Base-by-base conservation (phyloP, 331 rosid species). In the Rosa hybrid region DNA sequence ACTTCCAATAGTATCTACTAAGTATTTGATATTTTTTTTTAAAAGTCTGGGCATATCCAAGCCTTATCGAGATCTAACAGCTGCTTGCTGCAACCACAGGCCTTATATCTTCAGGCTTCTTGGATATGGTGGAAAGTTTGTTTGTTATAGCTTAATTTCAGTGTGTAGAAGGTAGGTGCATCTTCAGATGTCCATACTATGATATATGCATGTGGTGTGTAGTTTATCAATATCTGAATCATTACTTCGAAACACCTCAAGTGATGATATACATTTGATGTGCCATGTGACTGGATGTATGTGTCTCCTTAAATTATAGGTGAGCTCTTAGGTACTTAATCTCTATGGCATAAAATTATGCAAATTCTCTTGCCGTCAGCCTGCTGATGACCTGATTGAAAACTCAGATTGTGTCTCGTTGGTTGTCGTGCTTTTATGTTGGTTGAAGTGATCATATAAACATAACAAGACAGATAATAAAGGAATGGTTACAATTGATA, bases 371-470 rank as follows among this genome's bases (percentile, higher is more conserved):
- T n/a, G 53, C 38, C n/a, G 48, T 49, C 48, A 13, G 25, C 49
- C 50, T 49, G 39, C 48, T 45, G 39, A 56, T 68, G 51, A 34
- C 46, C 20, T 46, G 42, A 45, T 20, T 56, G 48, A 34, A 34
- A 68, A 7, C 49, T 20, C 45, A 68, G 34, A 27, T 74, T 30
- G 41, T 74, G 20, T 23, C 39, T 34, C 4, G 68, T 54, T 8
- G 12, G 30, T 64, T 53, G 14, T 71, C 54, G 8, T 39, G 48
- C 70, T 64, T 38, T 68, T 70, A 46, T 25, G 63, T 78, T 76
- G 42, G 44, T 70, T 51, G 68, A 34, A 60, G 77, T 78, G 12
- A 39, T 21, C 72, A 21, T n/a, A 56, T 27, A 46, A 68, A 56
- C 44, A 60, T 72, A 48, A 39, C 8, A 74, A 69, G 42, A 23